These are phyloP conservation scores for Pyricularia grisea DNA, from an alignment of 2,329 filamentous ascomycete genomes.

Conservation along the genomic window DNA sequence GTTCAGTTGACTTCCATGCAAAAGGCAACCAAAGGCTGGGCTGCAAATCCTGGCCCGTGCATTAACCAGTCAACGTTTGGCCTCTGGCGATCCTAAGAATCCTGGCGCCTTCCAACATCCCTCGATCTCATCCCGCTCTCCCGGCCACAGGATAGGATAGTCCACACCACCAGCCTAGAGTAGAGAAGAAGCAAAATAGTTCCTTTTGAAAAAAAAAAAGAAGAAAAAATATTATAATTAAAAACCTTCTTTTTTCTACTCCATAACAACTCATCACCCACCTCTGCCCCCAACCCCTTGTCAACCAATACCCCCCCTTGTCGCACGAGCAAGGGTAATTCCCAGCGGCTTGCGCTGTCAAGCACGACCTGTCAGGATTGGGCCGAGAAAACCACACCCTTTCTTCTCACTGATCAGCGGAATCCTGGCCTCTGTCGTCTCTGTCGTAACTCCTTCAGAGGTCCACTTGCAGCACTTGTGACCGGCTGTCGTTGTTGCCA, in stretches of 20 bases:
- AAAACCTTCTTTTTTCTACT: neutral
- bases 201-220: neutral
- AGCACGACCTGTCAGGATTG: neutral
- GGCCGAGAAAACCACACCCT: neutral
- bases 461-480: slow-evolving; percentile 45
- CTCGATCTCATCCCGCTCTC: slow-evolving; percentile 22
- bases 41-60: slow-evolving; percentile 6
- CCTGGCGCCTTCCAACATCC: slow-evolving; percentile 16
- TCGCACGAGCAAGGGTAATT: neutral
- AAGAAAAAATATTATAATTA: neutral
- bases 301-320: neutral
- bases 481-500: slow-evolving; percentile 36
- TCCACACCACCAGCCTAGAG: slow-evolving; percentile 7
- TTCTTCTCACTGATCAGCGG: slow-evolving; percentile 4
- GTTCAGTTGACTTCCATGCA: neutral
- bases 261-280: neutral
- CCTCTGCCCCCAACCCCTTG: neutral
- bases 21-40: neutral
- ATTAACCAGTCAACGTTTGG: slow-evolving; percentile 22
- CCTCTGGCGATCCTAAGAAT: slow-evolving; percentile 27
- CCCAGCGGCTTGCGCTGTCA: neutral
- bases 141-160: slow-evolving; percentile 8
- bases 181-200: neutral
- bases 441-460: slow-evolving; percentile 14
- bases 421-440: slow-evolving; percentile 1